A percentile compares a stretch with the other conserved stretches of the same genome.
Conservation (phyloP, 2,329 filamentous ascomycete genomes). For the Colletotrichum sp. region DNA sequence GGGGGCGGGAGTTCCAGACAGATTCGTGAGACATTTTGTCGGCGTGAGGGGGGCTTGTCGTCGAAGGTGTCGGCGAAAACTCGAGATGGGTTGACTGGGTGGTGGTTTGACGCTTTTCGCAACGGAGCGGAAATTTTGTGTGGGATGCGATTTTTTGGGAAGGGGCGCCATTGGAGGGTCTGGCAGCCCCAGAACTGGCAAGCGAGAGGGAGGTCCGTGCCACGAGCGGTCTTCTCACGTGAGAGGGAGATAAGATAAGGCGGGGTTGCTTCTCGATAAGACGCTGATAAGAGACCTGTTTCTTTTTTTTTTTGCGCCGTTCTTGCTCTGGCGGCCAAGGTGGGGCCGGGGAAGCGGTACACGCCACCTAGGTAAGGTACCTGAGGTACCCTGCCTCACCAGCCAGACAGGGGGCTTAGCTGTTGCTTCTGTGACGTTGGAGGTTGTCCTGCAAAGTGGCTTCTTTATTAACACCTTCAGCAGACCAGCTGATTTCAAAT, state of each 20-base stretch:
- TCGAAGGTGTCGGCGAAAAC: slow-evolving; percentile 14
- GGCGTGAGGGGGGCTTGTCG: slow-evolving; percentile 35
- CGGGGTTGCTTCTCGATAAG: not conserved
- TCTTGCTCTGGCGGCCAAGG: not conserved
- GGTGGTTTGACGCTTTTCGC: slow-evolving; percentile 3
- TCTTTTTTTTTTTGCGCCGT: not conserved
- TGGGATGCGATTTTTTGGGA: slow-evolving; percentile 12
- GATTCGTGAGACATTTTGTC: slow-evolving; percentile 79
- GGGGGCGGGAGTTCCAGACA: slow-evolving; percentile 98
- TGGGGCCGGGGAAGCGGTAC: not conserved
- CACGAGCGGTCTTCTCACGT: not conserved
- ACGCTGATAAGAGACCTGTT: not conserved
- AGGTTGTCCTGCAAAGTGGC: slow-evolving; percentile 36
- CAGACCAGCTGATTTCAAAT: slow-evolving; percentile 37
- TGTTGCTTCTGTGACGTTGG: slow-evolving; percentile 14
- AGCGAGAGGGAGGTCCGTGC: not conserved
- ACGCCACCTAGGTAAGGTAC: not conserved
- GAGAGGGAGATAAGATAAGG: not conserved
- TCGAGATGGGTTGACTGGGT: slow-evolving; percentile 20
- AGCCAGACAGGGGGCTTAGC: not conserved
- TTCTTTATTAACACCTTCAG: slow-evolving; percentile 29
- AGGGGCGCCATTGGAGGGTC: slow-evolving; percentile 32
- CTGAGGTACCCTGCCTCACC: not conserved
- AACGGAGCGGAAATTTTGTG: slow-evolving; percentile 20
- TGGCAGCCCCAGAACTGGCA: slow-evolving; percentile 11